Conservation (phyloP, 2,329 filamentous ascomycete genomes). For the Zymoseptoria crescenta region DNA sequence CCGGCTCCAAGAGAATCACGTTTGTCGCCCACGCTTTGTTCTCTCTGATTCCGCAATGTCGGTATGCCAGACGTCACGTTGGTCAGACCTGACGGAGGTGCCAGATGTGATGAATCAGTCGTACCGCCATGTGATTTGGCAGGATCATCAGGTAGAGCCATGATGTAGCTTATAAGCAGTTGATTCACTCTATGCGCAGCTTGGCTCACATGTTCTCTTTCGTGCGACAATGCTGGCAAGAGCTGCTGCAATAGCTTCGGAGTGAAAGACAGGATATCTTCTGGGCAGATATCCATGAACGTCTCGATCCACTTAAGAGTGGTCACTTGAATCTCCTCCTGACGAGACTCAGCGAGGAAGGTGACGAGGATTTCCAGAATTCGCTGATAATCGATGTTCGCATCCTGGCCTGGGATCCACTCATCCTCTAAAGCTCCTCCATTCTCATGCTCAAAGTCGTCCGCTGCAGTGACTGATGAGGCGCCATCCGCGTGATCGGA, state of each 20-base stretch:
- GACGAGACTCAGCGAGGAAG: slow-evolving; percentile 74
- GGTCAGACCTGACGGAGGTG: slow-evolving; percentile 1
- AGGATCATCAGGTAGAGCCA: slow-evolving; percentile 66
- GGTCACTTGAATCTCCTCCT: slow-evolving; percentile 86
- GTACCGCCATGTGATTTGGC: slow-evolving; percentile 28
- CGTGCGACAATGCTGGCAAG: slow-evolving; percentile 86
- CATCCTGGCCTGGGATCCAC: slow-evolving; percentile 95
- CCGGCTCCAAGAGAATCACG: slow-evolving; percentile 13
- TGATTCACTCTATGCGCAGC: slow-evolving; percentile 85
- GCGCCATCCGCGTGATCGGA: slow-evolving; percentile 36
- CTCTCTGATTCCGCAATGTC: slow-evolving; percentile 5
- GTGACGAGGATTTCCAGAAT: slow-evolving; percentile 87
- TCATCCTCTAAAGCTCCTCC: slow-evolving; percentile 61
- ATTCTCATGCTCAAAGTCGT: slow-evolving; percentile 38
- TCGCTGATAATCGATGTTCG: slow-evolving; percentile 84
- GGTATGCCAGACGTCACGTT: not conserved
- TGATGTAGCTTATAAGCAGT: slow-evolving; percentile 87
- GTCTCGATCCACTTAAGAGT: slow-evolving; percentile 91
- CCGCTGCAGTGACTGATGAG: slow-evolving; percentile 48
- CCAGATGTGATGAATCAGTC: not conserved
- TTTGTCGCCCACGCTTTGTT: slow-evolving; percentile 12
- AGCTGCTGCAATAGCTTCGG: slow-evolving; percentile 87
- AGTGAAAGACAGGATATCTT: slow-evolving; percentile 91
- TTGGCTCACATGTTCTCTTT: slow-evolving; percentile 78
- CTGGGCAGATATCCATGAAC: slow-evolving; percentile 94